Percentiles rank a stretch among this genome's conserved stretches.
These are phyloP conservation scores for Microcyclosporella mali DNA, from an alignment of 2,329 filamentous ascomycete species.

Conservation along the genomic window DNA sequence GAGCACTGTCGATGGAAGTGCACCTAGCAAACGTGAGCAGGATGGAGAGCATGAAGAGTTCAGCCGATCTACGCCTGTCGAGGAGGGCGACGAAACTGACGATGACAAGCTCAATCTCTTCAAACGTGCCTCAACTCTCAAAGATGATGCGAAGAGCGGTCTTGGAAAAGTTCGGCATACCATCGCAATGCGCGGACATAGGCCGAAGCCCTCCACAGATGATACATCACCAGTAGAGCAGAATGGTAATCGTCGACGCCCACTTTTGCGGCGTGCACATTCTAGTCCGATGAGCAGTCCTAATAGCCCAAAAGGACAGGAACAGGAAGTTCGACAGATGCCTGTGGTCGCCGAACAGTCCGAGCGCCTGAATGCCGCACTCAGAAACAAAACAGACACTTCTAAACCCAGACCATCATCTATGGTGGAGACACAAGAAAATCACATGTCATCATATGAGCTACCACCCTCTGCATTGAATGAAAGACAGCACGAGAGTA, in stretches of 20 bases:
- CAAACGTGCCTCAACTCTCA: conserved; percentile 71
- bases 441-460: not conserved
- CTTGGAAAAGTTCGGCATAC: conserved; percentile 81
- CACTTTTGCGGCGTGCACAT: conserved; percentile 19
- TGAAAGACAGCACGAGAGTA: not conserved
- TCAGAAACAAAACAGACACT: conserved; percentile 10
- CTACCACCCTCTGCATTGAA: no score
- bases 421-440: conserved; percentile 1
- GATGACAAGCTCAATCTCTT: conserved; percentile 51
- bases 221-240: conserved; percentile 23
- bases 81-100: conserved; percentile 25
- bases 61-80: conserved; percentile 17
- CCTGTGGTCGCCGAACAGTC: conserved; percentile 14
- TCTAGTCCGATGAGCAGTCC: conserved; percentile 26
- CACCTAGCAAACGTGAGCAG: conserved; percentile 15
- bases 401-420: conserved; percentile 6
- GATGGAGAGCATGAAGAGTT: conserved; percentile 19
- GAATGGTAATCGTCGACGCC: conserved; percentile 11
- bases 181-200: conserved; percentile 52
- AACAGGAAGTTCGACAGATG: conserved; percentile 5
- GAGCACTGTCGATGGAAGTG: conserved; percentile 46
- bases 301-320: conserved; percentile 15
- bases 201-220: conserved; percentile 32
- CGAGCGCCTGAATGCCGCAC: conserved; percentile 11
- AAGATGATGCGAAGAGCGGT: conserved; percentile 74